A percentile compares a stretch with the other conserved stretches of the same genome.
Evolutionary conservation across 78 protist species (phyloP).

Genomic region (Dictyostelium capitatum): DNA sequence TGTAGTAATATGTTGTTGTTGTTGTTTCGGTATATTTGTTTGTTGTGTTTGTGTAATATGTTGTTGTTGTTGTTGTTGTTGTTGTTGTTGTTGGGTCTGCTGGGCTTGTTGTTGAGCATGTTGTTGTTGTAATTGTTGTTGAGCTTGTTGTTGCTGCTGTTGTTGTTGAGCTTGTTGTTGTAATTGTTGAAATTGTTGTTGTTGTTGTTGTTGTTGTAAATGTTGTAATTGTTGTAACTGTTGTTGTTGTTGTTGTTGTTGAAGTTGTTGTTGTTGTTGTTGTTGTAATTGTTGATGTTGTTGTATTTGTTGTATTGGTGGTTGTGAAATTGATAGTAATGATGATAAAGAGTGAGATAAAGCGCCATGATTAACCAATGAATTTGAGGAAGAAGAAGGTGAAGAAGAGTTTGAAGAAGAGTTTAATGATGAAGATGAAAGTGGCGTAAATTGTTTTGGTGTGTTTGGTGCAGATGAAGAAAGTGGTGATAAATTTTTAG

Average conservation of each 20-base stretch:
- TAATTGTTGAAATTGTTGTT: background rate
- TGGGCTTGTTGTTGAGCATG: background rate
- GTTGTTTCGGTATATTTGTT: background rate
- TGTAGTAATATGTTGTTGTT: background rate
- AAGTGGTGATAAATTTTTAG: background rate
- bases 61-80: background rate
- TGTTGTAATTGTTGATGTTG: background rate
- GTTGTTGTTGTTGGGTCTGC: background rate
- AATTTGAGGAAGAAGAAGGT: background rate
- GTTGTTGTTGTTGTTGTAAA: slow-evolving; percentile 10
- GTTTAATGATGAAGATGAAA: background rate
- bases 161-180: background rate
- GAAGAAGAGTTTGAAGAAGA: background rate
- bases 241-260: slow-evolving; percentile 25
- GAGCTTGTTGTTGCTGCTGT: background rate
- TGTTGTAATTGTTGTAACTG: background rate
- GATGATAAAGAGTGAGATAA: slow-evolving; percentile 26
- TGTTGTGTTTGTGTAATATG: no score
- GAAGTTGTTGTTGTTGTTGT: background rate
- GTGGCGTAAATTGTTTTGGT: slow-evolving; percentile 9
- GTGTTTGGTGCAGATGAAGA: slow-evolving; percentile 38
- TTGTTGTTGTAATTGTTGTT: background rate
- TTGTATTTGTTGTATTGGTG: background rate
- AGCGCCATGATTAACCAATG: background rate
- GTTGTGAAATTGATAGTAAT: background rate